These are phyloP conservation scores for Fusarium guadeloupense DNA, from an alignment of 2,329 filamentous ascomycete genomes.

Conservation along the genomic window DNA sequence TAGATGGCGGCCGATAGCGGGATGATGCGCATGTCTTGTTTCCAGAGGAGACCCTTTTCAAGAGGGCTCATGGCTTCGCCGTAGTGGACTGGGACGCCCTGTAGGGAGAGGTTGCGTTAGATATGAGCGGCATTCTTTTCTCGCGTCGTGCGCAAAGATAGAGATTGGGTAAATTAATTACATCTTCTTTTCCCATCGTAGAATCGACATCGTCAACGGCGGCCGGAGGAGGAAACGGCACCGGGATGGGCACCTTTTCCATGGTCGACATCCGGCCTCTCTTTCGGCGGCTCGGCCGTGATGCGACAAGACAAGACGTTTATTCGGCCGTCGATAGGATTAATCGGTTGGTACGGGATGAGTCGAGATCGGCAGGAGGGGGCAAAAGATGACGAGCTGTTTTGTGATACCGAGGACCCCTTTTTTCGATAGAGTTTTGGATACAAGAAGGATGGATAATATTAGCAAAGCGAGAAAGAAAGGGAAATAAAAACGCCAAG, in stretches of 20 bases:
- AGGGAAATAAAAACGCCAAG: constrained; percentile 27
- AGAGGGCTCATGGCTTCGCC: constrained; percentile 39
- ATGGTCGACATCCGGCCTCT: constrained; percentile 33
- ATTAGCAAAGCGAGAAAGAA: neutral
- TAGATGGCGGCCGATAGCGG: constrained; percentile 72
- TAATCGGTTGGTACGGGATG: neutral
- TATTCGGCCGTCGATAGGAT: neutral
- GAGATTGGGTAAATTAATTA: constrained; percentile 17
- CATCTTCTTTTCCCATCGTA: constrained; percentile 39
- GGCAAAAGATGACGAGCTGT: neutral
- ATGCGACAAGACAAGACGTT: constrained; percentile 9
- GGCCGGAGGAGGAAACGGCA: constrained; percentile 41
- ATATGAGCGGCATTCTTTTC: neutral
- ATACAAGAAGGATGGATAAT: neutral
- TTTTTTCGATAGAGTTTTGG: neutral
- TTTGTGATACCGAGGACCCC: constrained; percentile 6
- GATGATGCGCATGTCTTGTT: constrained; percentile 70
- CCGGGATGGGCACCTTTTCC: constrained; percentile 33
- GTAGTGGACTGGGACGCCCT: constrained; percentile 36
- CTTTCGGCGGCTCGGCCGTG: constrained; percentile 15
- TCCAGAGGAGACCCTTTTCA: constrained; percentile 58
- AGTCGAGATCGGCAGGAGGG: constrained; percentile 22
- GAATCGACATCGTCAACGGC: constrained; percentile 42
- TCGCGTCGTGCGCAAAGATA: neutral
- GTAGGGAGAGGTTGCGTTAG: constrained; percentile 17